Percentiles rank a stretch among this genome's conserved stretches.
These are phyloP conservation scores for Yamadazyma oceani DNA, from an alignment of 1,139 yeast species.

Conservation along the genomic window DNA sequence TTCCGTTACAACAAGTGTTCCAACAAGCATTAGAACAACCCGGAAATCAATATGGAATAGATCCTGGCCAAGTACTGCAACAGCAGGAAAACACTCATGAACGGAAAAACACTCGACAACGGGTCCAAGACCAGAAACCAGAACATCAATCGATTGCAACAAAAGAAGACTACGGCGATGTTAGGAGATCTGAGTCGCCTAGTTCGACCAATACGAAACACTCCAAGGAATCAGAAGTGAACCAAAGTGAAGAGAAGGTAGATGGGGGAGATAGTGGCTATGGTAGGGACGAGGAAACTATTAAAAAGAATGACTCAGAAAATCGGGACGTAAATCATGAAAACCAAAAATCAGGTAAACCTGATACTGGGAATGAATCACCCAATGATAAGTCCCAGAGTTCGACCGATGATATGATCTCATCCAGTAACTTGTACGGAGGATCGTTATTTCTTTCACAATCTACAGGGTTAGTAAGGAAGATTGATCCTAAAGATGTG, in stretches of 20 bases:
- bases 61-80: no score
- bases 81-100: no score
- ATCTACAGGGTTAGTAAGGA: constrained; percentile 44
- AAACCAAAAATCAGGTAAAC: no score
- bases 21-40: constrained; percentile 16
- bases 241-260: not conserved
- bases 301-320: no score
- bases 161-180: not conserved
- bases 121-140: no score
- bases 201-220: constrained; percentile 2
- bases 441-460: constrained; percentile 47
- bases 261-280: no score
- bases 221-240: not conserved
- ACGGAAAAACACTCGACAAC: no score
- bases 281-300: not conserved
- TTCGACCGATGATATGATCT: constrained; percentile 31
- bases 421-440: constrained; percentile 38
- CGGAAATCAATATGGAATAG: no score
- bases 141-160: not conserved
- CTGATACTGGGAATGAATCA: no score
- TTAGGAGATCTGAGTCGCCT: constrained; percentile 1
- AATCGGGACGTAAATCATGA: no score
- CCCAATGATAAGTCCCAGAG: constrained; percentile 16
- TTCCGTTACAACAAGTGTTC: constrained; percentile 17
- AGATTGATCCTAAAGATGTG: constrained; percentile 27